A percentile compares a stretch with the other conserved stretches of the same genome.
Evolutionary conservation across 2,329 filamentous ascomycete species (phyloP).

Genomic region (Cercospora sojina): DNA sequence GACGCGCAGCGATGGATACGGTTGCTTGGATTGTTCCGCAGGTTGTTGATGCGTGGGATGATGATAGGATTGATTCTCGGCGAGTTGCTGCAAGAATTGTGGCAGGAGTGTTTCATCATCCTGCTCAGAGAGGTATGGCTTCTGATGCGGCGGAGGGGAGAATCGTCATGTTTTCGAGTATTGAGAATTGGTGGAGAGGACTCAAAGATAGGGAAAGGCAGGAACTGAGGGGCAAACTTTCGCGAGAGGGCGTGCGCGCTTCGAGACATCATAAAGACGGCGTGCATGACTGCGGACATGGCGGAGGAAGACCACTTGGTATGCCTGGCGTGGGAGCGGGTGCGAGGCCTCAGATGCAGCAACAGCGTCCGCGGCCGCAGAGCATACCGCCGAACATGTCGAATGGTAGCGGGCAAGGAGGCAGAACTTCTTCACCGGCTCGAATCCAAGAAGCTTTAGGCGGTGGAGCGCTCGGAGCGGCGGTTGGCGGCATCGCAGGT

Average conservation of each 20-base stretch:
- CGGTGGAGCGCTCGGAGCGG: constrained; percentile 64
- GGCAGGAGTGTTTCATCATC: constrained; percentile 81
- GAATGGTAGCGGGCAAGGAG: constrained; percentile 31
- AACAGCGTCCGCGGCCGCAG: constrained; percentile 40
- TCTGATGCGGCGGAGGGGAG: constrained; percentile 70
- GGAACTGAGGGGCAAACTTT: constrained; percentile 71
- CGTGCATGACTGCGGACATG: constrained; percentile 81
- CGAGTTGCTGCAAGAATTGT: constrained; percentile 74
- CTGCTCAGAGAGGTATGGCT: constrained; percentile 44
- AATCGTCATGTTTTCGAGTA: constrained; percentile 70
- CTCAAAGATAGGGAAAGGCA: constrained; percentile 63
- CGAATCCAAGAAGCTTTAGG: constrained; percentile 58
- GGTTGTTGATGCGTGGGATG: constrained; percentile 82
- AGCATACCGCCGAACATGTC: constrained; percentile 39
- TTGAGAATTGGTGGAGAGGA: constrained; percentile 78
- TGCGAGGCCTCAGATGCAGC: constrained; percentile 47
- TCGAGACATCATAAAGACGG: constrained; percentile 85
- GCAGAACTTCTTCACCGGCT: constrained; percentile 27
- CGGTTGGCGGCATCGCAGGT: constrained; percentile 67
- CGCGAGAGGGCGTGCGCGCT: constrained; percentile 71
- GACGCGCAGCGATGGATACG: constrained; percentile 74
- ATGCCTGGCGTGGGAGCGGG: constrained; percentile 63
- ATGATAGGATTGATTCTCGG: constrained; percentile 68
- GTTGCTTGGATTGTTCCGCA: constrained; percentile 83
- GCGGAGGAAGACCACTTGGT: constrained; percentile 75